A percentile compares a stretch with the other conserved stretches of the same genome.
Evolutionary conservation across 164 flowering plant genomes (phyloP).

Genomic region (Vitis rotundifolia): DNA sequence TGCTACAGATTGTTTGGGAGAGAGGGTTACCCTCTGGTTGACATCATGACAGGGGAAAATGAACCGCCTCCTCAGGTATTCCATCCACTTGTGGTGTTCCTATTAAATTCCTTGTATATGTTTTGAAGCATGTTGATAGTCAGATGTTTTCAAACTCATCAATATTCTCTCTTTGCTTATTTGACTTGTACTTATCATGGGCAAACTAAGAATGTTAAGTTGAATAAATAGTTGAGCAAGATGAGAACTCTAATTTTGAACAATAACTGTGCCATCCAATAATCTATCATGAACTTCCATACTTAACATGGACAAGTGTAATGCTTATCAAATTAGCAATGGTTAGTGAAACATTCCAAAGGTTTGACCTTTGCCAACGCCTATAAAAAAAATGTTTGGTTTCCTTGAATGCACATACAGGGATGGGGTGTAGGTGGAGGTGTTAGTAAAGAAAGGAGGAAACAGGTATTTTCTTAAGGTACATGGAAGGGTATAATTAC

Average conservation of each 20-base stretch:
- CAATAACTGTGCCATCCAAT: too few species aligned
- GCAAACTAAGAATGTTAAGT: neutral
- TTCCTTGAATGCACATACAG: too few species aligned
- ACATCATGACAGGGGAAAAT: slow-evolving; percentile 94
- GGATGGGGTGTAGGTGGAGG: too few species aligned
- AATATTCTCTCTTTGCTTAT: neutral
- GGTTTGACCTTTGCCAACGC: too few species aligned
- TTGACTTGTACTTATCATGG: neutral
- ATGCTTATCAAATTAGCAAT: too few species aligned
- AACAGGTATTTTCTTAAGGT: too few species aligned
- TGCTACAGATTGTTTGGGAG: slow-evolving; percentile 85
- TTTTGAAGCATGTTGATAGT: neutral
- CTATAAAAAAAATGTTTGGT: too few species aligned
- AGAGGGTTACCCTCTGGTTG: slow-evolving; percentile 96
- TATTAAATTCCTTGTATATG: neutral
- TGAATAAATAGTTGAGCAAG: neutral
- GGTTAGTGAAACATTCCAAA: too few species aligned
- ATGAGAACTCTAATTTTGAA: neutral
- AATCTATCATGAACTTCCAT: too few species aligned
- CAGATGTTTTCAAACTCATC: neutral
- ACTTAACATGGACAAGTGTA: too few species aligned
- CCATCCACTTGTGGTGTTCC: neutral
- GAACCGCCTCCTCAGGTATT: slow-evolving; percentile 96
- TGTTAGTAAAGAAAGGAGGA: too few species aligned
- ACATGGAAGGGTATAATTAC: too few species aligned